These are phyloP conservation scores for Sideroxylon spinosum DNA, from an alignment of 179 eudicot genomes.

Conservation along the genomic window DNA sequence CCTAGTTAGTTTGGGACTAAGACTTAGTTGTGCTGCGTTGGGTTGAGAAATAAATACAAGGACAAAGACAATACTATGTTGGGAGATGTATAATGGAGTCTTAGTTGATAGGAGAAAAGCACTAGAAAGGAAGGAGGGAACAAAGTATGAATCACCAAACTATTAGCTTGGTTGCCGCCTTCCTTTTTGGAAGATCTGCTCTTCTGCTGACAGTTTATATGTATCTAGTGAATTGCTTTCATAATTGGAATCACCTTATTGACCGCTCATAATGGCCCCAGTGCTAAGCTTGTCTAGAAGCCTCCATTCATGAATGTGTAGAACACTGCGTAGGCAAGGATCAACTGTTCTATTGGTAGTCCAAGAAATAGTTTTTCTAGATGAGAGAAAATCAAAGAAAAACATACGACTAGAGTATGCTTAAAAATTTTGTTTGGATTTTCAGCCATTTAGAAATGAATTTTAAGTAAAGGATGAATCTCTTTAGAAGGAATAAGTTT, in stretches of 20 bases:
- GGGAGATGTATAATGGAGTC: too few relatives aligned
- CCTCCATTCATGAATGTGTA: not conserved
- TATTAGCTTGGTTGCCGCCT: too few relatives aligned
- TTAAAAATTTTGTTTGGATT: not conserved
- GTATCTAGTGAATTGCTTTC: not conserved
- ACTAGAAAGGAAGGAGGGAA: too few relatives aligned
- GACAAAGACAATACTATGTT: too few relatives aligned
- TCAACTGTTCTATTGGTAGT: not conserved
- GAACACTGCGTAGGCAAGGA: not conserved
- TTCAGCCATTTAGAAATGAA: not conserved
- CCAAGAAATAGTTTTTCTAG: not conserved
- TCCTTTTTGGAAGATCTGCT: too few relatives aligned
- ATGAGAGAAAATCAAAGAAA: not conserved
- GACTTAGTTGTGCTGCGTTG: too few relatives aligned
- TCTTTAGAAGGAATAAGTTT: not conserved
- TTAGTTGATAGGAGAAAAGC: too few relatives aligned
- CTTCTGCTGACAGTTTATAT: too few relatives aligned
- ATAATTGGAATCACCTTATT: not conserved
- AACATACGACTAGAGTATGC: not conserved
- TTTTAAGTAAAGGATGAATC: too few relatives aligned
- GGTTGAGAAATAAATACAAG: too few relatives aligned
- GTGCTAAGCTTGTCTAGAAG: not conserved
- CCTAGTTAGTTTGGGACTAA: too few relatives aligned
- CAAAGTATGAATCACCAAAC: too few relatives aligned
- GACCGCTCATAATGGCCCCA: not conserved